These are phyloP conservation scores for Neofusicoccum umdonicola DNA, from an alignment of 2,329 filamentous ascomycete genomes.

Conservation along the genomic window DNA sequence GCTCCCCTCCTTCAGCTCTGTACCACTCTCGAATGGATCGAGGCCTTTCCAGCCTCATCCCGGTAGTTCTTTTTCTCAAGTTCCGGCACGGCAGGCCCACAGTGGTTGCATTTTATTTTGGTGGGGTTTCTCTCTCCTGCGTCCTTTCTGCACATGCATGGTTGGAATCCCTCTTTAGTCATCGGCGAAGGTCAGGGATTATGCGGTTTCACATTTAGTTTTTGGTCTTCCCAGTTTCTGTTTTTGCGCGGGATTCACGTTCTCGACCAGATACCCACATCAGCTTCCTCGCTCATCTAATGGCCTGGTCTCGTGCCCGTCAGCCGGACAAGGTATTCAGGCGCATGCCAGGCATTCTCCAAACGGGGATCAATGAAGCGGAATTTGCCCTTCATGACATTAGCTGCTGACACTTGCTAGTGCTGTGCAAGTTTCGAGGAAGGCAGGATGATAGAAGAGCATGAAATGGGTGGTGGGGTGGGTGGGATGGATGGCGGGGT, in stretches of 20 bases:
- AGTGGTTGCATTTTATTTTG: not conserved
- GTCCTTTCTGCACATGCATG: not conserved
- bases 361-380: not conserved
- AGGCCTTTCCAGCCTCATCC: not conserved
- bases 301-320: not conserved
- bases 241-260: not conserved
- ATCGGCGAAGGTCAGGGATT: not conserved
- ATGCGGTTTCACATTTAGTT: not conserved
- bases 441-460: not conserved
- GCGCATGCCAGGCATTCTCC: not conserved
- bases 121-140: not conserved
- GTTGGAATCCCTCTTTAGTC: conserved; percentile 6
- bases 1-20: not conserved
- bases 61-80: not conserved
- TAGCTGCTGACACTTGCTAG: not conserved
- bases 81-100: not conserved
- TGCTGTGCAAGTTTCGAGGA: not conserved
- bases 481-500: not conserved
- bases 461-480: not conserved
- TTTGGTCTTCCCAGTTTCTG: not conserved
- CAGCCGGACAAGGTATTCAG: too few relatives aligned
- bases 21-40: not conserved
- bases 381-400: not conserved
- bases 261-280: conserved; percentile 10
- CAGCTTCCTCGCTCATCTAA: not conserved